Percentiles rank a stretch among this genome's conserved stretches.
These are phyloP conservation scores for Kwoniella europaea DNA, from an alignment of 768 basidiomycete genomes.

Conservation along the genomic window DNA sequence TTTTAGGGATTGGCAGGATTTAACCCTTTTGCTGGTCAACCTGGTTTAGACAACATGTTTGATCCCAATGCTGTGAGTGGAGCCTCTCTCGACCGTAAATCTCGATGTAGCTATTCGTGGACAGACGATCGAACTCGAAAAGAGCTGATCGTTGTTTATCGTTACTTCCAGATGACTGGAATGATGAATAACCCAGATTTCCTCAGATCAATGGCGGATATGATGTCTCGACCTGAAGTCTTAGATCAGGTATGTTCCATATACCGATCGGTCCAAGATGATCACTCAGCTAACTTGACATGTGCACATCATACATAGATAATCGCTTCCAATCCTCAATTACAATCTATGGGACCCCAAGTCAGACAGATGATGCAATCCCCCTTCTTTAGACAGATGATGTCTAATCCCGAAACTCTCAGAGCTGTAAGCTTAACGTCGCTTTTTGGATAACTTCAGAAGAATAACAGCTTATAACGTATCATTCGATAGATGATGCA, in stretches of 20 bases:
- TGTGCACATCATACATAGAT: constrained; percentile 56
- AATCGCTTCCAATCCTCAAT: constrained; percentile 80
- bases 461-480: too few relatives aligned
- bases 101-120: too few relatives aligned
- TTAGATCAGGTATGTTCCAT: constrained; percentile 67
- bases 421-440: constrained; percentile 45
- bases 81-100: too few relatives aligned
- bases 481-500: constrained; percentile 57
- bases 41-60: constrained; percentile 75
- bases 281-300: too few relatives aligned
- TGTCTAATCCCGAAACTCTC: constrained; percentile 58
- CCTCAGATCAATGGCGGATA: constrained; percentile 79
- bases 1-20: constrained; percentile 59
- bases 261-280: not conserved
- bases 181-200: constrained; percentile 79
- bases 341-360: constrained; percentile 74
- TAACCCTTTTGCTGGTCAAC: constrained; percentile 88
- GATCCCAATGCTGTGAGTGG: constrained; percentile 90
- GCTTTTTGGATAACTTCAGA: too few relatives aligned
- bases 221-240: constrained; percentile 87
- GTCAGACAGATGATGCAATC: constrained; percentile 75
- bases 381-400: constrained; percentile 71
- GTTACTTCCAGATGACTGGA: constrained; percentile 67
- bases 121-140: not conserved
- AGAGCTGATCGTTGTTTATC: not conserved